Evolutionary conservation across 2,329 filamentous ascomycete species (phyloP), one percentile per base, ranked within the genome.

Genomic region (Scedosporium minutisporum): DNA sequence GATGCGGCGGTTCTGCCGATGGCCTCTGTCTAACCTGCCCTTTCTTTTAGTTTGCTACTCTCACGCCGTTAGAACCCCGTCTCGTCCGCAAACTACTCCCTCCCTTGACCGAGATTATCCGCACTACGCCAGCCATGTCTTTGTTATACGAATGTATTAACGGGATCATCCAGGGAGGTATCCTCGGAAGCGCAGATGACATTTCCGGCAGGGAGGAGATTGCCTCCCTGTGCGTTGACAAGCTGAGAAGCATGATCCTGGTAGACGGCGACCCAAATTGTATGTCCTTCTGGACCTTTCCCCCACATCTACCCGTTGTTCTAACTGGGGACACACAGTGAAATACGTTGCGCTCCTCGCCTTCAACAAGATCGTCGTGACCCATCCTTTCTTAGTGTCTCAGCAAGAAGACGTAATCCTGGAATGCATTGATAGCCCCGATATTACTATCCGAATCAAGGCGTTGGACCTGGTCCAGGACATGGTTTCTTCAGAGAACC

Each of bases 101-200:
- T 6, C 95, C 95, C 16, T 78, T 99, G 65, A 96, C 92, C 0
- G 91, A 90, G 67, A 88, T 99, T 58, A 97, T 99, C 66, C 88
- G 91, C 68, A 96, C 93, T 0, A 99, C 95, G 0, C 89, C 90
- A 4, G 95, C 95, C 29, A 97, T 97, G 95, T 97, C 95, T n/a
- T 77, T 99, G 29, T 78, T 97, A 5, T 99, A 99, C 69, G 95
- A 99, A 75, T 99, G 95, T 71, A 97, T 99, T 75, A 97, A 96
- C 73, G 95, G 95, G 25, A 96, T 99, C 65, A 96, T 99, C 64
- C 93, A 97, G 72, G 95, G 95, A 29, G 95, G 95, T 0, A 96
- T 99, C 63, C 78, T 99, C 59, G 90, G 91, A 38, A 90, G 88
- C 55, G 86, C 87, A 29, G 91, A 93, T 66, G 90, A 91, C 61